Evolutionary conservation across 768 basidiomycete species (phyloP), one percentile per base, ranked within the genome.

Genomic region (Cystofilobasidium bisporidii): DNA sequence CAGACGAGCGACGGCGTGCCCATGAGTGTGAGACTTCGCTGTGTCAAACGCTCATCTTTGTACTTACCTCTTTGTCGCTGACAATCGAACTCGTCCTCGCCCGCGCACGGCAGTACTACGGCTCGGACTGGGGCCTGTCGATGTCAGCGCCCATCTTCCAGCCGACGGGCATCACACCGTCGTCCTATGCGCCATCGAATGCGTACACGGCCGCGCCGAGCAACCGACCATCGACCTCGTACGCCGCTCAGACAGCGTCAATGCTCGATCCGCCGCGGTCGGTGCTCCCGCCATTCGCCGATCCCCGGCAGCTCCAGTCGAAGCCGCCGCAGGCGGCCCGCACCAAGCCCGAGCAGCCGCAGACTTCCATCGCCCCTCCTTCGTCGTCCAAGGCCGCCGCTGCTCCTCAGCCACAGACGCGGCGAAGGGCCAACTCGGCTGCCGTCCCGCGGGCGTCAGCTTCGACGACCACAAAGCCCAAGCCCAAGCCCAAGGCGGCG

Each of bases 1-100:
- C 63, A 64, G 63, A 64, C 63, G 38, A 56, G 53, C 40, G 63
- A 64, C 14, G 63, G 63, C 2, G 55, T 64, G 1, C 63, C 63
- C 1, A 18, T 53, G 26, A 64, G 55, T 41, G 63, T 57, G 53
- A 55, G 63, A n/a, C 26, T 6, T n/a, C 4, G 26, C 40, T 36
- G 22, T 61, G 8, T 33, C 28, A n/a, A n/a, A n/a, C n/a, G n/a
- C n/a, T n/a, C n/a, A n/a, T n/a, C n/a, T n/a, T n/a, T n/a, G n/a
- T n/a, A n/a, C n/a, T n/a, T n/a, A n/a, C n/a, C n/a, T n/a, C n/a
- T n/a, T n/a, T n/a, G n/a, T n/a, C n/a, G n/a, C n/a, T n/a, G n/a
- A n/a, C n/a, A n/a, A n/a, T n/a, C n/a, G n/a, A n/a, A n/a, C n/a
- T n/a, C n/a, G n/a, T n/a, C n/a, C n/a, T n/a, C n/a, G n/a, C n/a